phyloP scores from a whole-genome alignment of 2,329 filamentous ascomycete species.

The Alternaria atra region DNA sequence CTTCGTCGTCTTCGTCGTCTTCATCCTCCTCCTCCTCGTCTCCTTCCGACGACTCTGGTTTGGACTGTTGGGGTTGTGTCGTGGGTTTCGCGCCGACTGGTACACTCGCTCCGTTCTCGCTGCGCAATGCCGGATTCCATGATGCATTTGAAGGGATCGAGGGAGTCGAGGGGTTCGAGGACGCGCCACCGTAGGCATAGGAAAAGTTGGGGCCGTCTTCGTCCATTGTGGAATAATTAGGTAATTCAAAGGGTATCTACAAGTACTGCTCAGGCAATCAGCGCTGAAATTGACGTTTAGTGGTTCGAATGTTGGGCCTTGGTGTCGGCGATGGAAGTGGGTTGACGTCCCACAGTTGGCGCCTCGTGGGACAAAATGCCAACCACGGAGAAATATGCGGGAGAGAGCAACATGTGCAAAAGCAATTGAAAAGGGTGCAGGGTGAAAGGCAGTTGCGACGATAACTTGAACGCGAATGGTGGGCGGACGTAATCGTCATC shows the following conservation, averaged over 20 bases:
- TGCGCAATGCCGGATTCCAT: conserved; percentile 66
- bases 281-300: conserved; percentile 22
- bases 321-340: conserved; percentile 20
- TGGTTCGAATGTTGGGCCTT: conserved; percentile 13
- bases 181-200: conserved; percentile 47
- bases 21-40: conserved; percentile 24
- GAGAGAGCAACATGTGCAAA: background rate
- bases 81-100: conserved; percentile 18
- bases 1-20: conserved; percentile 17
- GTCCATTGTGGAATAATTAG: conserved; percentile 46
- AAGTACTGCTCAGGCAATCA: conserved; percentile 43
- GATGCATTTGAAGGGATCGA: conserved; percentile 49
- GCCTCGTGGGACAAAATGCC: conserved; percentile 9
- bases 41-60: conserved; percentile 27
- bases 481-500: conserved; percentile 24
- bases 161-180: conserved; percentile 31
- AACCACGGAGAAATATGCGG: background rate
- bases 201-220: conserved; percentile 53
- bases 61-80: conserved; percentile 25
- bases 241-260: conserved; percentile 44
- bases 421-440: background rate
- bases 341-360: conserved; percentile 2
- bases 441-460: conserved; percentile 7
- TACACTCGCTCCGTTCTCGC: conserved; percentile 45
- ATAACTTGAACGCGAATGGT: conserved; percentile 2